Evolutionary conservation across 169 alveolate species (phyloP).

Genomic region (Cryptosporidium ubiquitum): DNA sequence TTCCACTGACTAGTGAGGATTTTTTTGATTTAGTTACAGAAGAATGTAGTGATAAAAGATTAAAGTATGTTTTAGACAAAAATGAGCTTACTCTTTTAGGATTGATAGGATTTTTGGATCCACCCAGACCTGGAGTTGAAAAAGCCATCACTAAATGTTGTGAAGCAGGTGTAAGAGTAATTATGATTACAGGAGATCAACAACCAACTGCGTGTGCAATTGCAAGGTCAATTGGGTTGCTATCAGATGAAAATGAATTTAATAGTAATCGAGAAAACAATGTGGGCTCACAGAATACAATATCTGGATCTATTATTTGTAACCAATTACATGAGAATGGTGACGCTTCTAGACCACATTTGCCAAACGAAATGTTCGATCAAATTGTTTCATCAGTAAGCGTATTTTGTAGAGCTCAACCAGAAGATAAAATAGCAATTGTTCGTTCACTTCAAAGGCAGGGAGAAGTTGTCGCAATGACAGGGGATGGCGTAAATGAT

Average conservation of each 20-base stretch:
- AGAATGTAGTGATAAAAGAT: slow-evolving; percentile 86
- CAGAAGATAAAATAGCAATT: slow-evolving; percentile 91
- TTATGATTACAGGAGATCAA: slow-evolving; percentile 99
- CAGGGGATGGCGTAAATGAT: slow-evolving; percentile 93
- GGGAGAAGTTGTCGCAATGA: slow-evolving; percentile 90
- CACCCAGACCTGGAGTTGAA: slow-evolving; percentile 97
- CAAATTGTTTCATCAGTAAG: slow-evolving; percentile 79
- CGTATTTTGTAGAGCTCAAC: slow-evolving; percentile 91
- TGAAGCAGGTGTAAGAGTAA: slow-evolving; percentile 97
- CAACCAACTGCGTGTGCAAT: slow-evolving; percentile 96
- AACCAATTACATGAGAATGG: slow-evolving; percentile 82
- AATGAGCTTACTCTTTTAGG: slow-evolving; percentile 82
- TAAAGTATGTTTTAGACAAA: slow-evolving; percentile 76
- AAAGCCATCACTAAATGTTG: slow-evolving; percentile 94
- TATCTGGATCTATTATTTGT: slow-evolving; percentile 78
- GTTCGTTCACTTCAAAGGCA: slow-evolving; percentile 89
- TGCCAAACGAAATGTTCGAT: slow-evolving; percentile 84
- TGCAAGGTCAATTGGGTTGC: slow-evolving; percentile 89
- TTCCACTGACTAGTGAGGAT: slow-evolving; percentile 84
- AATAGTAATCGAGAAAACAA: not conserved
- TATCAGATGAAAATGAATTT: slow-evolving; percentile 68
- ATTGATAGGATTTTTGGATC: slow-evolving; percentile 92
- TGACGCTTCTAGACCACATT: slow-evolving; percentile 80
- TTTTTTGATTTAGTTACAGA: slow-evolving; percentile 75
- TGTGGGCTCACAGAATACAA: slow-evolving; percentile 2